Conservation (phyloP, 768 basidiomycete species). For the Tremella yokohamensis region DNA sequence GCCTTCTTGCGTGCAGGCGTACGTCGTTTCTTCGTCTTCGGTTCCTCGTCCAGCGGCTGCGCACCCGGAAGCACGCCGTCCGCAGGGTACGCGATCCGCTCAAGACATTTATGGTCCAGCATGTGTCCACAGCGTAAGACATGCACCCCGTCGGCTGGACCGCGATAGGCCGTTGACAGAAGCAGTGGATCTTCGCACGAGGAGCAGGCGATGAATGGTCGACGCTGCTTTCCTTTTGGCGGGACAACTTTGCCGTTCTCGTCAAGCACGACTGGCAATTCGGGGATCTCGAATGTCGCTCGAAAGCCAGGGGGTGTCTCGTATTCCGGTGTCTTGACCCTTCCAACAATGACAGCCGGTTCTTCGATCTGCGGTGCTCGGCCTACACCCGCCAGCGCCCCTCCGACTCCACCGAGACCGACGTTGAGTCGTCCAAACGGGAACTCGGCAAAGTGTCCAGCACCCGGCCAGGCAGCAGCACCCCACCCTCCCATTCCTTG, state of each 20-base stretch:
- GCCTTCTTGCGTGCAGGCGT: constrained; percentile 13
- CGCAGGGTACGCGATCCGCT: constrained; percentile 19
- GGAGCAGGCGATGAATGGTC: constrained; percentile 30
- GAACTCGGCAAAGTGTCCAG: too few relatives aligned
- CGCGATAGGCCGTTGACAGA: constrained; percentile 36
- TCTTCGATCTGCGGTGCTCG: neutral
- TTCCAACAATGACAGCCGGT: neutral
- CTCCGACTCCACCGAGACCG: neutral
- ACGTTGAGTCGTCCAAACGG: neutral
- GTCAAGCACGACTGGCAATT: constrained; percentile 36
- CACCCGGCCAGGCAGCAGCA: too few relatives aligned
- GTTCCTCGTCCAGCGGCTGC: constrained; percentile 1
- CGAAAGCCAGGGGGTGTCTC: neutral
- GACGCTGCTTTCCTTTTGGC: constrained; percentile 11
- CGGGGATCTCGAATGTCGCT: neutral
- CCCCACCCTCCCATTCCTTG: neutral
- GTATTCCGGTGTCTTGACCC: constrained; percentile 2
- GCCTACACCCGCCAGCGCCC: neutral
- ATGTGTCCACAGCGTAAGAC: constrained; percentile 44
- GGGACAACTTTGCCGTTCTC: constrained; percentile 33
- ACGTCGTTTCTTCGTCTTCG: constrained; percentile 10
- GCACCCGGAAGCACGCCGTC: neutral
- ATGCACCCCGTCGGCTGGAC: constrained; percentile 36
- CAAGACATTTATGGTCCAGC: constrained; percentile 44
- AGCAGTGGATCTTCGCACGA: constrained; percentile 32